Evolutionary conservation across 306 rosid species (phyloP), one percentile per base, ranked within the genome.

Genomic region (Morella rubra): DNA sequence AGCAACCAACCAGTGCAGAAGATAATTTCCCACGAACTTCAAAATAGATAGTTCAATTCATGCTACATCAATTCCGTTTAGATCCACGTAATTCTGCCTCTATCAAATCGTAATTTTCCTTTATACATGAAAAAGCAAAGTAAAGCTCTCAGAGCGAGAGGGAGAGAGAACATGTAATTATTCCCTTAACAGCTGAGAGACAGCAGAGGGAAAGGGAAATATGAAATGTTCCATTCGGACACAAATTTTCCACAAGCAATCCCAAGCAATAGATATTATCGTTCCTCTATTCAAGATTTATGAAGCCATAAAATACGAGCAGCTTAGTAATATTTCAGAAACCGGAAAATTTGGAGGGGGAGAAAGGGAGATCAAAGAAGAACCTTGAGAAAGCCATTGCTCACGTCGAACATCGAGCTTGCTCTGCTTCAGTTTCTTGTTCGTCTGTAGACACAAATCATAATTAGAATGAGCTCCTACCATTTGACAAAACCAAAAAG

Each of bases 381-480:
- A 71, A 89, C 93, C 89, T 81, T 84, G 83, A 72, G 90, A 86
- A 75, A 89, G 93, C 89, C 90, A 89, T 80, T 89, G 93, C 51
- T 89, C 89, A 3, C 89, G 90, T 74, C 90, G 82, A 85, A 86
- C 93, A 52, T 89, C 93, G 82, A 86, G 86, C 86, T 89, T 89
- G 76, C 84, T 83, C 82, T 85, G 93, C 86, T 86, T 89, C 90
- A 89, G 55, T 85, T 86, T 89, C 9, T 89, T 74, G 76, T 85
- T 86, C 27, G 81, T 68, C 92, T 88, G 82, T 53, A 46, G 46
- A 72, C 69, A 66, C 4, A 27, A 73, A 46, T 32, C 41, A 44
- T 42, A 44, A 8, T 50, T 20, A 18, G 8, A 12, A 53, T 27
- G 19, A 56, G 6, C 51, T 60, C 56, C 18, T 7, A 18, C 18